Conservation (phyloP, 345 rosid genomes). For the Physaria fendleri region DNA sequence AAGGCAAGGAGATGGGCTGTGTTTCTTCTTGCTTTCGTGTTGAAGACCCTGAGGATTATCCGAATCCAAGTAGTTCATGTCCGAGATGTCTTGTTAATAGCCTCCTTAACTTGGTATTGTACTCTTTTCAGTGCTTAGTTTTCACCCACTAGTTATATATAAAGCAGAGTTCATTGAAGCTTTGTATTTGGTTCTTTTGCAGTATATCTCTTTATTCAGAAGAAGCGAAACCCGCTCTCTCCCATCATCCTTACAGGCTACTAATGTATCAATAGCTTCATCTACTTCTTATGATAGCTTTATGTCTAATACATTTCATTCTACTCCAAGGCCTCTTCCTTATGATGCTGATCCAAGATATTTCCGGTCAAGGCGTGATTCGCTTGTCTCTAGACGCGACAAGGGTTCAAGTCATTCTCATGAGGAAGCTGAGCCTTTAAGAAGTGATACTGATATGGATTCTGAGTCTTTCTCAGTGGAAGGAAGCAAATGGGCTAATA, state of each 20-base stretch:
- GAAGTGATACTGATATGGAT: slow-evolving; percentile 50
- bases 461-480: slow-evolving; percentile 50
- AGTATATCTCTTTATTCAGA: slow-evolving; percentile 70
- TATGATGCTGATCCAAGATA: slow-evolving; percentile 74
- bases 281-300: slow-evolving; percentile 66
- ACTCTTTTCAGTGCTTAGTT: neutral
- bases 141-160: neutral
- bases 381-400: slow-evolving; percentile 61
- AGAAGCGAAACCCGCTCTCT: slow-evolving; percentile 70
- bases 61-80: slow-evolving; percentile 60
- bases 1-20: slow-evolving; percentile 60
- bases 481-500: slow-evolving; percentile 52
- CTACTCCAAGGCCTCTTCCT: slow-evolving; percentile 98
- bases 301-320: slow-evolving; percentile 63
- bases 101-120: slow-evolving; percentile 58
- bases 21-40: slow-evolving; percentile 72
- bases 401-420: slow-evolving; percentile 81
- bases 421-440: slow-evolving; percentile 82
- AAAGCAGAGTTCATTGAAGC: neutral
- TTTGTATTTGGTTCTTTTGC: slow-evolving; percentile 13
- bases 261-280: slow-evolving; percentile 58
- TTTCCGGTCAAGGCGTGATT: slow-evolving; percentile 48
- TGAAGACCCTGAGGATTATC: slow-evolving; percentile 60
- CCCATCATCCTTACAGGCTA: slow-evolving; percentile 63
- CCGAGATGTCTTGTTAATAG: slow-evolving; percentile 62